phyloP scores from a whole-genome alignment of 2,329 filamentous ascomycete species.

The Fusarium sp. region DNA sequence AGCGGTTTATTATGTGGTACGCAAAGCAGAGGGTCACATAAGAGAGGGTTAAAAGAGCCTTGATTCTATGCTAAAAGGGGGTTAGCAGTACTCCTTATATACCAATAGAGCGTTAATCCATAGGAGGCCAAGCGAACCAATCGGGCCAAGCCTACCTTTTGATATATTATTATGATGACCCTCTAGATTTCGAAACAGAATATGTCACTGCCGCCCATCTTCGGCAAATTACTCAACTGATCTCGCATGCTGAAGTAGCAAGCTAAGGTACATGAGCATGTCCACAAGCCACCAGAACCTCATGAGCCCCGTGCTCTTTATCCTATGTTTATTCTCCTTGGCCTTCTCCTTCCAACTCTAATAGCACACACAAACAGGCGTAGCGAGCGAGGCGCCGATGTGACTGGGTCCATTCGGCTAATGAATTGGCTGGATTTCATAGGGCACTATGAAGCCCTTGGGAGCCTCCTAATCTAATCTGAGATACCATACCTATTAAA shows the following conservation, averaged over 20 bases:
- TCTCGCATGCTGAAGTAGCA: not conserved
- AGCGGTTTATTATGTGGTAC: not conserved
- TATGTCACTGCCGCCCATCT: fast-evolving
- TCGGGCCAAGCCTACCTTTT: too few relatives aligned
- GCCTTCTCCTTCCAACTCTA: not conserved
- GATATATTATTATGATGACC: fast-evolving
- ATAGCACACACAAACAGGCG: not conserved
- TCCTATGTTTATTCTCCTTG: not conserved
- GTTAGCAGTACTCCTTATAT: too few relatives aligned
- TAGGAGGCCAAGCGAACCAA: too few relatives aligned
- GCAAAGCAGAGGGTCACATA: too few relatives aligned
- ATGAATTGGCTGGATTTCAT: constrained; percentile 7
- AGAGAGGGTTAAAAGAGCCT: too few relatives aligned
- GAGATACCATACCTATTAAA: constrained; percentile 28
- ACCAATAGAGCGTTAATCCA: too few relatives aligned
- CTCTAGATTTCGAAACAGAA: fast-evolving
- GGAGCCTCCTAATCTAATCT: not conserved
- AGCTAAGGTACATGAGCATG: not conserved
- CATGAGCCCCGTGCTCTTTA: not conserved
- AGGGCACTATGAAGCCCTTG: not conserved
- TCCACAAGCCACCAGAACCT: not conserved
- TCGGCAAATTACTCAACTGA: not conserved
- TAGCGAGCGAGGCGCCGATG: constrained; percentile 9
- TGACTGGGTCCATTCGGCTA: not conserved
- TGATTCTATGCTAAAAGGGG: too few relatives aligned